Conservation (phyloP, 257 asterid species). For the Datura wrightii region DNA sequence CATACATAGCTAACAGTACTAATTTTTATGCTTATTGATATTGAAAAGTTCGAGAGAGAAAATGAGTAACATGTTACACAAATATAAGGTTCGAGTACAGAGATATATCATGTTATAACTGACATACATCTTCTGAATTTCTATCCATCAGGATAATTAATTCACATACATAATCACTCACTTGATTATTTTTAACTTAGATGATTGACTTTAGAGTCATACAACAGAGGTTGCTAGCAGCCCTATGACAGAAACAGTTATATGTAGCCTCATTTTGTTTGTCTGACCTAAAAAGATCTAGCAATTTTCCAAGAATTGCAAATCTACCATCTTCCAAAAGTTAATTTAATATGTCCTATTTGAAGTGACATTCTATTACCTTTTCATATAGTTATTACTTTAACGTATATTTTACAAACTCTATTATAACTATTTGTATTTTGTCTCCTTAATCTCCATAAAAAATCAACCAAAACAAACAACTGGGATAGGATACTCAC, state of each 20-base stretch:
- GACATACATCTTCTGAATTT: neutral
- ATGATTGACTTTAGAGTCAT: neutral
- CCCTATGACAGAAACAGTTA: neutral
- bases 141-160: neutral
- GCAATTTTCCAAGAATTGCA: neutral
- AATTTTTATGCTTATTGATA: neutral
- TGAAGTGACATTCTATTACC: neutral
- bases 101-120: neutral
- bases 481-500: neutral
- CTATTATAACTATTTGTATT: neutral
- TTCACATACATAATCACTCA: neutral
- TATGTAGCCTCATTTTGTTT: neutral
- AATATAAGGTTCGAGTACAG: neutral
- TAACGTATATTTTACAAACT: neutral
- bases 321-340: neutral
- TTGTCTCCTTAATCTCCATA: neutral
- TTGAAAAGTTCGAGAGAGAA: constrained; percentile 23
- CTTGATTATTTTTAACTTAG: neutral
- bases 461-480: neutral
- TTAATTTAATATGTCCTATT: neutral
- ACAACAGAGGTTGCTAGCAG: neutral
- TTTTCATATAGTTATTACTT: neutral
- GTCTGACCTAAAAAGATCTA: neutral
- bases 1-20: neutral
- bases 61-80: constrained; percentile 10